Conservation (phyloP, 768 basidiomycete species). For the Boletus bicolor region DNA sequence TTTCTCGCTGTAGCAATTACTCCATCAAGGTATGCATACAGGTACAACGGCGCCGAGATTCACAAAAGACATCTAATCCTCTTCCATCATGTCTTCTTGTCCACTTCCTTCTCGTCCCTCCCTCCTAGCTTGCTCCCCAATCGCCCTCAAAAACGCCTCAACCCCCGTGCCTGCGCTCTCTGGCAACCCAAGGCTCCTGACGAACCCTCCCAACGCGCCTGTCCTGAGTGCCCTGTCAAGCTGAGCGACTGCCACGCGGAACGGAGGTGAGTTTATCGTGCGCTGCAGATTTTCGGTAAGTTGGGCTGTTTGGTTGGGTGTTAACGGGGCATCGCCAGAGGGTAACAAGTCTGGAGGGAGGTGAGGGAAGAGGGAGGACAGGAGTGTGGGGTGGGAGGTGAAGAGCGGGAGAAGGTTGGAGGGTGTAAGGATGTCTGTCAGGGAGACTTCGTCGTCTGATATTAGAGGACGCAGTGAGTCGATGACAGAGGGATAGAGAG, state of each 20-base stretch:
- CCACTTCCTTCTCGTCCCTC: conserved; percentile 31
- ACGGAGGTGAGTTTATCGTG: conserved; percentile 80
- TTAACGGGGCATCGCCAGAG: conserved; percentile 49
- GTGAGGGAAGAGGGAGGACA: conserved; percentile 71
- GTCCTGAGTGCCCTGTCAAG: conserved; percentile 85
- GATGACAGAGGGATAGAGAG: not conserved
- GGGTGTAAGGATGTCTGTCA: conserved; percentile 75
- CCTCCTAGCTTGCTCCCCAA: conserved; percentile 69
- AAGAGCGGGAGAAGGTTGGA: conserved; percentile 72
- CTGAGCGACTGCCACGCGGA: conserved; percentile 72
- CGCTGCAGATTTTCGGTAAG: conserved; percentile 59
- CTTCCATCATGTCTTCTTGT: conserved; percentile 68
- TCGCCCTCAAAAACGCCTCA: conserved; percentile 74
- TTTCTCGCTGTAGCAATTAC: not conserved
- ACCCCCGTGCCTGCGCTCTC: conserved; percentile 81
- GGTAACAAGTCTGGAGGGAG: conserved; percentile 73
- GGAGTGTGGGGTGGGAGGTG: conserved; percentile 61
- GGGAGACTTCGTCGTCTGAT: conserved; percentile 49
- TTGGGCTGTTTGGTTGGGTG: conserved; percentile 22
- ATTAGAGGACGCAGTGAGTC: conserved; percentile 4
- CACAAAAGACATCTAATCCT: conserved; percentile 45
- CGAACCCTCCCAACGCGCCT: conserved; percentile 71
- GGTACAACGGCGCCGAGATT: not conserved
- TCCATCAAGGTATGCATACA: not conserved
- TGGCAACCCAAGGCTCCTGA: conserved; percentile 75